These are phyloP conservation scores for Neoscytalidium dimidiatum DNA, from an alignment of 2,329 filamentous ascomycete species.

Conservation along the genomic window DNA sequence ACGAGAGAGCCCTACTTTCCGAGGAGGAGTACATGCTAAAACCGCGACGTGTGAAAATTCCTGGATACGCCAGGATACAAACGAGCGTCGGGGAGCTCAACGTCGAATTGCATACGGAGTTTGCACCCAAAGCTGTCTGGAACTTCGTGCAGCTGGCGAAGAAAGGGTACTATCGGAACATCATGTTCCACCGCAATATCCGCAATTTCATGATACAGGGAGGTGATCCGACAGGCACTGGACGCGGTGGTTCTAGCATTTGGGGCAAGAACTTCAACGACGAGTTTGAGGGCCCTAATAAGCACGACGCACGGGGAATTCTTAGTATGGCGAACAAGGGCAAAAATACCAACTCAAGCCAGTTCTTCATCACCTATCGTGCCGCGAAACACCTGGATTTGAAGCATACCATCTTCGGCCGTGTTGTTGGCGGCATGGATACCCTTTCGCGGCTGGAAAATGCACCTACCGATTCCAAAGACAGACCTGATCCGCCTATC, in stretches of 20 bases:
- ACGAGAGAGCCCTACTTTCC: slow-evolving; percentile 79
- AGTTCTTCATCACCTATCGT: slow-evolving; percentile 94
- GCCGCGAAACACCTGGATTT: slow-evolving; percentile 81
- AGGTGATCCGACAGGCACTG: slow-evolving; percentile 90
- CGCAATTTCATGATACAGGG: slow-evolving; percentile 97
- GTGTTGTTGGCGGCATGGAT: slow-evolving; percentile 74
- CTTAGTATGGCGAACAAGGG: slow-evolving; percentile 98
- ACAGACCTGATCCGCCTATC: slow-evolving; percentile 47
- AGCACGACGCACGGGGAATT: slow-evolving; percentile 79
- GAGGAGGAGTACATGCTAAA: slow-evolving; percentile 98
- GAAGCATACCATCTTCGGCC: slow-evolving; percentile 96
- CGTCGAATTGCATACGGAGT: slow-evolving; percentile 86
- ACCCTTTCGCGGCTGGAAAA: slow-evolving; percentile 76
- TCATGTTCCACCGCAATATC: slow-evolving; percentile 91
- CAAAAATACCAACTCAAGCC: slow-evolving; percentile 93
- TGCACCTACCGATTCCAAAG: slow-evolving; percentile 63
- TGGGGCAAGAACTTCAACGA: slow-evolving; percentile 96
- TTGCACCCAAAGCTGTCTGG: slow-evolving; percentile 91
- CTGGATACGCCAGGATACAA: slow-evolving; percentile 87
- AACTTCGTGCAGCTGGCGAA: slow-evolving; percentile 90
- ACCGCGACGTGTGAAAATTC: slow-evolving; percentile 82
- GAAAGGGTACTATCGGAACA: slow-evolving; percentile 83
- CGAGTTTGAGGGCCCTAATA: slow-evolving; percentile 85
- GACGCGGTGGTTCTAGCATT: slow-evolving; percentile 83
- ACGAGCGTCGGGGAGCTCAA: slow-evolving; percentile 85